These are phyloP conservation scores for Trichosanthes cucumerina DNA, from an alignment of 306 rosid species.

Conservation along the genomic window DNA sequence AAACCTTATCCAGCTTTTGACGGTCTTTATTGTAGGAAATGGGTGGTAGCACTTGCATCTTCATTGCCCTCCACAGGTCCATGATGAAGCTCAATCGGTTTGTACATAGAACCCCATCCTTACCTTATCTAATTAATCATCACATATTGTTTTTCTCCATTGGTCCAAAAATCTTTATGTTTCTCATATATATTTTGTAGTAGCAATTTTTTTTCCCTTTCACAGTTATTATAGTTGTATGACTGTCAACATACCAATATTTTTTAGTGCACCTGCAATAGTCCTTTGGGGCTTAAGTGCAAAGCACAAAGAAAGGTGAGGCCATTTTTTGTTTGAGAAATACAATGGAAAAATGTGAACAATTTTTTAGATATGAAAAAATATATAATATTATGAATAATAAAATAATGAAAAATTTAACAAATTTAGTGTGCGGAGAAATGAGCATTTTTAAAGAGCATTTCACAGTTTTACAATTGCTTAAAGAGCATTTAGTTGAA, in stretches of 20 bases:
- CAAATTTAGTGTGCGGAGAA: background rate
- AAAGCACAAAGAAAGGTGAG: background rate
- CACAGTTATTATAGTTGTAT: background rate
- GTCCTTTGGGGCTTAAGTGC: background rate
- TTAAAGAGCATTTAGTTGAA: background rate
- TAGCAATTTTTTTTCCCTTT: background rate
- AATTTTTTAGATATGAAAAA: background rate
- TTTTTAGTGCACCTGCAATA: background rate
- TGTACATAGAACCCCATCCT: constrained; percentile 11
- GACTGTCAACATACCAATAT: background rate
- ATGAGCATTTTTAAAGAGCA: background rate
- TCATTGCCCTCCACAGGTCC: constrained; percentile 75
- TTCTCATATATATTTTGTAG: background rate
- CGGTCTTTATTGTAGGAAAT: constrained; percentile 44
- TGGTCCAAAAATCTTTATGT: background rate
- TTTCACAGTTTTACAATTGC: background rate
- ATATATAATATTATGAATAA: background rate
- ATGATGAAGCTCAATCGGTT: constrained; percentile 83
- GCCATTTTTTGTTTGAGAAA: background rate
- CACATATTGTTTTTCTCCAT: background rate
- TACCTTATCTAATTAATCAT: background rate
- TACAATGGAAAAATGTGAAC: background rate
- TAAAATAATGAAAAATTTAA: background rate
- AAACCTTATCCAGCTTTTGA: background rate
- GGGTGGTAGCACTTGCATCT: constrained; percentile 56